phyloP scores from a whole-genome alignment of 2,329 filamentous ascomycete genomes.

The Penicillium thymicola region DNA sequence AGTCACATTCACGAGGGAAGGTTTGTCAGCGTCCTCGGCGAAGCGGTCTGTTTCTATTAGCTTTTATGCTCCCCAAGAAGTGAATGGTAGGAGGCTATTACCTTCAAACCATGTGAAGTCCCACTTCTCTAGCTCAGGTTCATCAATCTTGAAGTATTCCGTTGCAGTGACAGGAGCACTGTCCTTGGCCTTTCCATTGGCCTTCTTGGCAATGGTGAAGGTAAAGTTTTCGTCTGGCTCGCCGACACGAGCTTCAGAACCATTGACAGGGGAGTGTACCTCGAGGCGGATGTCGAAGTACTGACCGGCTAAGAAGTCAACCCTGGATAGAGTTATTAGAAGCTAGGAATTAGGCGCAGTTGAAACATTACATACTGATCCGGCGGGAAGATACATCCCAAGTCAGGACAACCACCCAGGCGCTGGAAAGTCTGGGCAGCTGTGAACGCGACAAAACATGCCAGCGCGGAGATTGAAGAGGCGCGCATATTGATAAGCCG shows the following conservation, averaged over 20 bases:
- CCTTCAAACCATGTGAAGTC: slow-evolving; percentile 80
- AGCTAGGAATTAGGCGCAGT: neutral
- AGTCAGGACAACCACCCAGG: slow-evolving; percentile 53
- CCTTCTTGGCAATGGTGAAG: slow-evolving; percentile 70
- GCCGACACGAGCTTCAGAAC: slow-evolving; percentile 72
- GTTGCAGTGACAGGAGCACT: slow-evolving; percentile 50
- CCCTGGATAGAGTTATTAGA: slow-evolving; percentile 39
- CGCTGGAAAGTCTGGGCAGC: slow-evolving; percentile 55
- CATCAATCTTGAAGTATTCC: slow-evolving; percentile 65
- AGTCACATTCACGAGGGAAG: slow-evolving; percentile 74
- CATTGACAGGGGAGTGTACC: slow-evolving; percentile 76
- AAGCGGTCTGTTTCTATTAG: slow-evolving; percentile 59
- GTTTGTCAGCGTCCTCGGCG: slow-evolving; percentile 65
- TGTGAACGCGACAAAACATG: slow-evolving; percentile 26
- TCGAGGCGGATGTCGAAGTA: slow-evolving; percentile 81
- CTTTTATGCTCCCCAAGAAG: neutral
- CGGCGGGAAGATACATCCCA: slow-evolving; percentile 58
- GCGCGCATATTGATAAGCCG: slow-evolving; percentile 24
- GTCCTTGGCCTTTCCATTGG: slow-evolving; percentile 27
- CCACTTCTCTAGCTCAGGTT: slow-evolving; percentile 76
- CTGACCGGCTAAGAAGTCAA: slow-evolving; percentile 80
- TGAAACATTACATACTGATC: slow-evolving; percentile 47
- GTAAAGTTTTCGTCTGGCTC: slow-evolving; percentile 66
- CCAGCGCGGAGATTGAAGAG: slow-evolving; percentile 20
- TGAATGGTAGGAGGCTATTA: slow-evolving; percentile 22